Percentiles rank a stretch among this genome's conserved stretches.
Evolutionary conservation across 2,329 filamentous ascomycete genomes (phyloP).

Genomic region (Neonectria punicea): DNA sequence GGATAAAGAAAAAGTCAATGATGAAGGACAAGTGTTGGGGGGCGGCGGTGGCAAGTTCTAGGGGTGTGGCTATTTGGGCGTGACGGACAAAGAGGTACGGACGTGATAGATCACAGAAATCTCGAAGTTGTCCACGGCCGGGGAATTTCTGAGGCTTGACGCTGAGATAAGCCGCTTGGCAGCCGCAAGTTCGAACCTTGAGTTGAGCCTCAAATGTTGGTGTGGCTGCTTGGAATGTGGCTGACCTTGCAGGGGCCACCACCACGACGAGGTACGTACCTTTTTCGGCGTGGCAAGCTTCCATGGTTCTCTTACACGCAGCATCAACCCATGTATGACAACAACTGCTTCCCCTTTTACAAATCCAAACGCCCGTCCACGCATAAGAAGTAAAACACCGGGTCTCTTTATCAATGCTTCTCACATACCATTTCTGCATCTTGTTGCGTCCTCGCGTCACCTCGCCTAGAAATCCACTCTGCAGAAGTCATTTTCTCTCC

Average conservation of each 20-base stretch:
- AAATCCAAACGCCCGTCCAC: background rate
- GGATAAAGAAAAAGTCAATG: conserved; percentile 32
- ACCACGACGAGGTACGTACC: background rate
- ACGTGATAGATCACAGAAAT: background rate
- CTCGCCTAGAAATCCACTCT: background rate
- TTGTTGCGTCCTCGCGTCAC: background rate
- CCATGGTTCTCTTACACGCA: background rate
- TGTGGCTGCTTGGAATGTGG: conserved; percentile 18
- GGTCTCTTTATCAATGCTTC: background rate
- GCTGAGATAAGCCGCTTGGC: conserved; percentile 5
- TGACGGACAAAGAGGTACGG: background rate
- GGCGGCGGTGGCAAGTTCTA: conserved; percentile 2
- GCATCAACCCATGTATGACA: conserved; percentile 1
- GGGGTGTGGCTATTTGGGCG: background rate
- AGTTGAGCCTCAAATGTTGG: conserved; percentile 12
- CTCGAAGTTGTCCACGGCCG: background rate
- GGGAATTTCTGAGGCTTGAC: background rate
- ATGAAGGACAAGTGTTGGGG: conserved; percentile 6
- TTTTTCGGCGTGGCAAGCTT: background rate
- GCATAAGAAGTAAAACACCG: background rate
- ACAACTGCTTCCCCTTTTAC: conserved; percentile 6
- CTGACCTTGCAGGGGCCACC: background rate
- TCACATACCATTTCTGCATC: background rate
- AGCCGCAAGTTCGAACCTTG: conserved; percentile 6
- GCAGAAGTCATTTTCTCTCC: conserved; percentile 4